A percentile compares a stretch with the other conserved stretches of the same genome.
Conservation (phyloP, 2,329 filamentous ascomycete genomes). For the Aurifilum marmelostoma region DNA sequence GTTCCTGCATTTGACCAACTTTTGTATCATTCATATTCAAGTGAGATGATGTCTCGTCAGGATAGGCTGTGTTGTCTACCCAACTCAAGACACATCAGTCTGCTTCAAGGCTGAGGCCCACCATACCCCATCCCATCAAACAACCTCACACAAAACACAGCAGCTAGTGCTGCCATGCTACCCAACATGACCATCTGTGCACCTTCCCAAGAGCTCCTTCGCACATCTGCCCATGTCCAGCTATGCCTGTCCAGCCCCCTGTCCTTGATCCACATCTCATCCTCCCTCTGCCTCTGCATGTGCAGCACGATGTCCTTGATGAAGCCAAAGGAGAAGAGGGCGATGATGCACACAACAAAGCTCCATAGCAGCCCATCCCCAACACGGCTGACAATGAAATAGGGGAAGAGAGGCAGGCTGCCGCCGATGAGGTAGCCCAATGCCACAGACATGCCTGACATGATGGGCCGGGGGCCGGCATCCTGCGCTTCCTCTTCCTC, state of each 20-base stretch:
- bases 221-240: conserved; percentile 33
- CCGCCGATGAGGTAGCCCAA: conserved; percentile 38
- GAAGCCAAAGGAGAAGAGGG: conserved; percentile 39
- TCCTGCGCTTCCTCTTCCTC: conserved; percentile 11
- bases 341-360: conserved; percentile 37
- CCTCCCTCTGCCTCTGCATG: neutral
- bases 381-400: conserved; percentile 36
- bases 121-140: conserved; percentile 31
- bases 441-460: conserved; percentile 36
- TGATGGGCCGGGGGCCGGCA: conserved; percentile 30
- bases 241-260: conserved; percentile 3
- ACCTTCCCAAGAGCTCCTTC: conserved; percentile 35
- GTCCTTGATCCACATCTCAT: neutral
- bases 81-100: too few species aligned
- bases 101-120: neutral
- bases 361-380: conserved; percentile 39
- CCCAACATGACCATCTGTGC: conserved; percentile 39
- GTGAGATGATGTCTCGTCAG: neutral
- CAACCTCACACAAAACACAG: conserved; percentile 37
- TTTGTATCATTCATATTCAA: neutral
- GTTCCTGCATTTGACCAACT: neutral
- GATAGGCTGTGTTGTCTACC: neutral
- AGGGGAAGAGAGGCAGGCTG: conserved; percentile 38
- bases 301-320: conserved; percentile 33
- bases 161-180: conserved; percentile 37